Percentiles rank a stretch among this genome's conserved stretches.
Conservation (phyloP, 352 stramenopile species). For the Thalassiosira exigua region DNA sequence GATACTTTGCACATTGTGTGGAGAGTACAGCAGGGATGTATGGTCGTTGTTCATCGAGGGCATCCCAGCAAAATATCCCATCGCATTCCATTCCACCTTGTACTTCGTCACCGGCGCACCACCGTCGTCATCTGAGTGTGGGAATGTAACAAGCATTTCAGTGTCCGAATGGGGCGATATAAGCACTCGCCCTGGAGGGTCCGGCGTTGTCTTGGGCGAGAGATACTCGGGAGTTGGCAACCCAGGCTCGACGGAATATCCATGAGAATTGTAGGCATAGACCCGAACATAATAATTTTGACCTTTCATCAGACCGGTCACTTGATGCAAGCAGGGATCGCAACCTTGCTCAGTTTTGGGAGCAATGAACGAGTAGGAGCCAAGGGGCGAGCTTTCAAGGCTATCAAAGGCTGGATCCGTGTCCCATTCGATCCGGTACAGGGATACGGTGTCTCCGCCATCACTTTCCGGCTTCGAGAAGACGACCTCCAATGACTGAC, state of each 20-base stretch:
- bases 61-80: slow-evolving; percentile 84
- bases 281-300: slow-evolving; percentile 89
- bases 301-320: slow-evolving; percentile 70
- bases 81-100: slow-evolving; percentile 92
- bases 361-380: slow-evolving; percentile 50
- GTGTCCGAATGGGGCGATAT: slow-evolving; percentile 65
- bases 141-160: slow-evolving; percentile 85
- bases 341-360: slow-evolving; percentile 42
- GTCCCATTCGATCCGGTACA: slow-evolving; percentile 93
- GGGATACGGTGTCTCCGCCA: slow-evolving; percentile 89
- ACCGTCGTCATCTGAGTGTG: slow-evolving; percentile 85
- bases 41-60: slow-evolving; percentile 53
- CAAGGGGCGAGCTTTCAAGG: slow-evolving; percentile 45
- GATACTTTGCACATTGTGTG: slow-evolving; percentile 90
- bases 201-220: slow-evolving; percentile 49
- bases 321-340: slow-evolving; percentile 54
- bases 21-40: slow-evolving; percentile 87
- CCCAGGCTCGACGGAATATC: slow-evolving; percentile 57
- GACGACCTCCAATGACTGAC: slow-evolving; percentile 81
- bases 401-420: slow-evolving; percentile 57
- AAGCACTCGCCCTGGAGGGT: slow-evolving; percentile 57
- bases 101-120: slow-evolving; percentile 88
- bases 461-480: slow-evolving; percentile 88
- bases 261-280: slow-evolving; percentile 88
- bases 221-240: slow-evolving; percentile 36